phyloP scores from a whole-genome alignment of 1,284 basidiomycete species.

The Cryptococcus maquisensis region DNA sequence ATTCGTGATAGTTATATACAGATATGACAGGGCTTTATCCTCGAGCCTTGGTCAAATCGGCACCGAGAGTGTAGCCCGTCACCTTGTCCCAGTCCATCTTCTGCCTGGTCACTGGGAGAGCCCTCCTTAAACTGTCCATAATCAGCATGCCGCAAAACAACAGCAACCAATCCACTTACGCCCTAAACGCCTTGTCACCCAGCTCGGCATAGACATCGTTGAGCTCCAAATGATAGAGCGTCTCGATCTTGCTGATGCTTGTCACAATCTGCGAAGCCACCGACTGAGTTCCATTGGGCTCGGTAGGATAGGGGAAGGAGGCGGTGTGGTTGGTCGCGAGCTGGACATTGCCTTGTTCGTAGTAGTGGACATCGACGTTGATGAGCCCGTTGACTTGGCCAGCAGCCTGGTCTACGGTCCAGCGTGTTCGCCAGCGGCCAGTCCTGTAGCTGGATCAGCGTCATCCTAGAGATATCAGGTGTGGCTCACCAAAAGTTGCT shows the following conservation, averaged over 20 bases:
- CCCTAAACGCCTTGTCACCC: slow-evolving; percentile 84
- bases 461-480: background rate
- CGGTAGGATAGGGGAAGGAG: slow-evolving; percentile 61
- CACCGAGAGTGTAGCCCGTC: slow-evolving; percentile 75
- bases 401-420: slow-evolving; percentile 48
- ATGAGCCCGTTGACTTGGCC: slow-evolving; percentile 56
- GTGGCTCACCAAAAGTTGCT: slow-evolving; percentile 73
- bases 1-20: background rate
- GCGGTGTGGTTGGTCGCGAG: slow-evolving; percentile 68
- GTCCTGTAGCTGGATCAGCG: slow-evolving; percentile 57
- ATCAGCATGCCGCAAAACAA: background rate
- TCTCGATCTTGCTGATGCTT: slow-evolving; percentile 72
- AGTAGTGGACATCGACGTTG: slow-evolving; percentile 85
- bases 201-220: slow-evolving; percentile 77
- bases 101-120: slow-evolving; percentile 83
- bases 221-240: slow-evolving; percentile 73
- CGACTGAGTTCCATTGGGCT: slow-evolving; percentile 54
- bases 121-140: slow-evolving; percentile 63
- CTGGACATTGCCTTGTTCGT: slow-evolving; percentile 94
- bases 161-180: slow-evolving; percentile 39
- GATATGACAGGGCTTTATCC: slow-evolving; percentile 3
- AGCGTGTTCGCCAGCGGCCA: slow-evolving; percentile 74
- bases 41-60: slow-evolving; percentile 60
- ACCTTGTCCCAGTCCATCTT: slow-evolving; percentile 94
- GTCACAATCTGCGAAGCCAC: slow-evolving; percentile 59